Base-by-base conservation (phyloP, 2,329 filamentous ascomycete species). In the Aspergillus persii region DNA sequence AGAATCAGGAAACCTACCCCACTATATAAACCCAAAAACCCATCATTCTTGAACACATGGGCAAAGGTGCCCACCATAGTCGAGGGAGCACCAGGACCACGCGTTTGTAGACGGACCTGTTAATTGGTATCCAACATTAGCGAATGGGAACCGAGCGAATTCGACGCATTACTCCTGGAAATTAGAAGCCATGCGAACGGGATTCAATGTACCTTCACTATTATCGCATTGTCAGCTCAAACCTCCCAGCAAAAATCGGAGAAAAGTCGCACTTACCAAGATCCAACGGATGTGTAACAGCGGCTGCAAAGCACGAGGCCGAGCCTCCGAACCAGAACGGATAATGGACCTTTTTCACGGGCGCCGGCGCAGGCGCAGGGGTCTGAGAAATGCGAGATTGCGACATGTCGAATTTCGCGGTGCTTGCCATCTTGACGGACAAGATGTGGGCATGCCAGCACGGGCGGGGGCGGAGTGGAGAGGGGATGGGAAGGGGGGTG, bases 271-370 rank as follows among this genome's bases (percentile, higher is more conserved):
- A 80, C 89, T 76, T 84, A 96, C 92, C 86, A 64, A 97, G 83
- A 84, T 97, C 93, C 72, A 98, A 81, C 53, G 94, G 94, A 82
- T 98, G 94, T 31, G 94, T 98, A 52, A 96, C 90, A 67, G 87
- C 89, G 49, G 94, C 93, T 41, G 94, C 94, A 81, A 95, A 89
- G 74, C 91, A 96, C 72, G 91, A 95, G 53, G 94, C 92, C 74
- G 91, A 96, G 57, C 95, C 95, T 64, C 95, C 95, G 76, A 99
- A 98, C 95, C 94, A 98, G 77, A 94, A 94, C 8, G 90, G 90
- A 78, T 94, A 94, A 68, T 79, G 79, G 53, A 80, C 69, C 67
- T 75, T 73, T 62, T 71, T 71, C 55, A 66, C 62, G 56, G 69
- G 68, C 3, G 33, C 33, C 9, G 36, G 36, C 5, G 36, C 36